phyloP scores from a whole-genome alignment of 2,329 filamentous ascomycete species.

The Botrytis galanthina region DNA sequence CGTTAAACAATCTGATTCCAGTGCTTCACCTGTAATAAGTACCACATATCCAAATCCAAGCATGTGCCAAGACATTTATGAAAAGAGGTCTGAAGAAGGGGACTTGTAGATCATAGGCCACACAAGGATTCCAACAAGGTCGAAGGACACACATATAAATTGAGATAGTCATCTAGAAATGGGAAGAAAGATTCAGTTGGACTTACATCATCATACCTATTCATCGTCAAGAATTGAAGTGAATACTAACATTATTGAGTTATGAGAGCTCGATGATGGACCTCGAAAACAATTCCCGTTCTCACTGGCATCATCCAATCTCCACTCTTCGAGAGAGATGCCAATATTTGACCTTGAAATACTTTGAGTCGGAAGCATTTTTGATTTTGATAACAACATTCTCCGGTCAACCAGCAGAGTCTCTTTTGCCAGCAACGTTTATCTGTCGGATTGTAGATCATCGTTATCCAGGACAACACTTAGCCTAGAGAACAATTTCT shows the following conservation, averaged over 20 bases:
- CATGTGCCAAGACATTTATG: not conserved
- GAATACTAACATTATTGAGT: not conserved
- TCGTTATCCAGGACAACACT: not conserved
- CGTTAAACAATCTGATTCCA: not conserved
- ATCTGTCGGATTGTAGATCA: too few relatives aligned
- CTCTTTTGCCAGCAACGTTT: not conserved
- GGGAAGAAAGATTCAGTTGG: not conserved
- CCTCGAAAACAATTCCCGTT: not conserved
- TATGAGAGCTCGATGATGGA: not conserved
- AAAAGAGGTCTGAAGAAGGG: not conserved
- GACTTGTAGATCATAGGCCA: not conserved
- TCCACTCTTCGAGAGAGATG: not conserved
- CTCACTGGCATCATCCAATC: not conserved
- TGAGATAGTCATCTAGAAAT: not conserved
- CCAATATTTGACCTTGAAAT: not conserved
- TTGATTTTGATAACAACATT: not conserved
- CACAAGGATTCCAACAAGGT: not conserved
- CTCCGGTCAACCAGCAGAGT: not conserved
- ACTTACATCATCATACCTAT: not conserved
- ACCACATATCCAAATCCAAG: not conserved
- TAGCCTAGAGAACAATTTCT: too few relatives aligned
- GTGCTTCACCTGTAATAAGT: not conserved
- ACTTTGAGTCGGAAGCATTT: not conserved
- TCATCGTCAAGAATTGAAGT: not conserved
- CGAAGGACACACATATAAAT: not conserved